A percentile compares a stretch with the other conserved stretches of the same genome.
phyloP scores from a whole-genome alignment of 805 yeast species.

The Lipomyces lipofer region DNA sequence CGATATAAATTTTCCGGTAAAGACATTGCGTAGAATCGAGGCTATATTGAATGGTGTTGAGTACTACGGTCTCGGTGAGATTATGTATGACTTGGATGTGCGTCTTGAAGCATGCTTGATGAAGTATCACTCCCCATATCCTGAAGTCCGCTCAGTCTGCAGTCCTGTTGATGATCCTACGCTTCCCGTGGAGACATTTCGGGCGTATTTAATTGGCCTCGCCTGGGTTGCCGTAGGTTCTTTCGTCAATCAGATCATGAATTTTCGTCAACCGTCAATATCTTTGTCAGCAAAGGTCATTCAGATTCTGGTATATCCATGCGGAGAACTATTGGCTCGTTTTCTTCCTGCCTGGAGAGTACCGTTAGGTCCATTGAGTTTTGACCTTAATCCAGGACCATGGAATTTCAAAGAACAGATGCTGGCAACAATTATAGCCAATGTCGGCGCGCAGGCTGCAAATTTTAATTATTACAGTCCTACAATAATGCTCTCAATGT shows the following conservation, averaged over 20 bases:
- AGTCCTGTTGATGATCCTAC: constrained; percentile 46
- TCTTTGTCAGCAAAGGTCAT: constrained; percentile 53
- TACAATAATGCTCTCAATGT: constrained; percentile 25
- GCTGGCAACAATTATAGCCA: constrained; percentile 50
- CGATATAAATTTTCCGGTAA: constrained; percentile 49
- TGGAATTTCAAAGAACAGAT: constrained; percentile 65
- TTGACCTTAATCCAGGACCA: constrained; percentile 61
- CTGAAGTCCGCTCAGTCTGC: constrained; percentile 49
- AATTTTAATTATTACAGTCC: constrained; percentile 8
- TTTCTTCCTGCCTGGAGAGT: constrained; percentile 48
- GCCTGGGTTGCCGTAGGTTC: constrained; percentile 56
- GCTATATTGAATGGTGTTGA: constrained; percentile 36
- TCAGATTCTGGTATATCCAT: constrained; percentile 59
- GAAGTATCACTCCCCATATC: constrained; percentile 51
- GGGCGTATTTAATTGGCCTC: constrained; percentile 53
- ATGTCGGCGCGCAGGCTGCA: constrained; percentile 12
- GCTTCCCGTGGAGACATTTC: constrained; percentile 49
- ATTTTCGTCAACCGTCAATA: constrained; percentile 55
- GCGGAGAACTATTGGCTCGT: constrained; percentile 50
- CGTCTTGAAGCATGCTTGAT: constrained; percentile 48
- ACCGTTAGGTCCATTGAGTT: constrained; percentile 40
- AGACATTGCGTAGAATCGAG: constrained; percentile 41
- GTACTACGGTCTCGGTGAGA: constrained; percentile 6
- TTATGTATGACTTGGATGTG: constrained; percentile 36
- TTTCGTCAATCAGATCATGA: constrained; percentile 57